Evolutionary conservation across 768 basidiomycete genomes (phyloP).

Genomic region (Mycena pura): DNA sequence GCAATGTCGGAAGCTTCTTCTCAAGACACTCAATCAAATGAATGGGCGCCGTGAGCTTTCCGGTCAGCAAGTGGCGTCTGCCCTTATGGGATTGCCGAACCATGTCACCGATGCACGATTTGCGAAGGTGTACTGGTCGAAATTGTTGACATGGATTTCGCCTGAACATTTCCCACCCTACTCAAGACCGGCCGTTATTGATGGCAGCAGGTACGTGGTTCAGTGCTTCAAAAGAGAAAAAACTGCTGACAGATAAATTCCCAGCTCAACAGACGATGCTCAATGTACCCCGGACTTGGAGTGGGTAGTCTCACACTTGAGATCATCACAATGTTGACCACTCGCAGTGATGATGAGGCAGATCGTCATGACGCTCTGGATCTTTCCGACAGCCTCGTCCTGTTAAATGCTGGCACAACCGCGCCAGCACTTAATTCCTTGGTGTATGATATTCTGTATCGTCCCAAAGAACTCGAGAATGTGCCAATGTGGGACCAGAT

Average conservation of each 20-base stretch:
- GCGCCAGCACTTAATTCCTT: too few species aligned
- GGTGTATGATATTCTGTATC: not conserved
- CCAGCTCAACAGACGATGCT: not conserved
- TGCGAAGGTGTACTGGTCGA: not conserved
- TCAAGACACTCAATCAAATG: too few species aligned
- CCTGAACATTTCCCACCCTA: not conserved
- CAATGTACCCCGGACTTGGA: not conserved
- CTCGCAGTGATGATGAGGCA: not conserved
- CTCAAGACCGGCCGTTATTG: not conserved
- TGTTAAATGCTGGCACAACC: not conserved
- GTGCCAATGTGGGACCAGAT: not conserved
- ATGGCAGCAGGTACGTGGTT: not conserved
- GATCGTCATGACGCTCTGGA: not conserved
- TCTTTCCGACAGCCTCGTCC: not conserved
- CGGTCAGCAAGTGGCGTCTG: not conserved
- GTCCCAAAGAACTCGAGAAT: not conserved
- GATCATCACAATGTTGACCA: not conserved
- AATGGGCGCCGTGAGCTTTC: too few species aligned
- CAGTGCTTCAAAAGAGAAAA: not conserved
- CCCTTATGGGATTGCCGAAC: not conserved
- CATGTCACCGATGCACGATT: not conserved
- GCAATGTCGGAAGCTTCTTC: too few species aligned
- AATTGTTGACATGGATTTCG: not conserved
- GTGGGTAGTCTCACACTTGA: not conserved
- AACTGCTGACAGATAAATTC: not conserved